Evolutionary conservation across 1,284 basidiomycete genomes (phyloP).

Genomic region (Trametes polyzona): DNA sequence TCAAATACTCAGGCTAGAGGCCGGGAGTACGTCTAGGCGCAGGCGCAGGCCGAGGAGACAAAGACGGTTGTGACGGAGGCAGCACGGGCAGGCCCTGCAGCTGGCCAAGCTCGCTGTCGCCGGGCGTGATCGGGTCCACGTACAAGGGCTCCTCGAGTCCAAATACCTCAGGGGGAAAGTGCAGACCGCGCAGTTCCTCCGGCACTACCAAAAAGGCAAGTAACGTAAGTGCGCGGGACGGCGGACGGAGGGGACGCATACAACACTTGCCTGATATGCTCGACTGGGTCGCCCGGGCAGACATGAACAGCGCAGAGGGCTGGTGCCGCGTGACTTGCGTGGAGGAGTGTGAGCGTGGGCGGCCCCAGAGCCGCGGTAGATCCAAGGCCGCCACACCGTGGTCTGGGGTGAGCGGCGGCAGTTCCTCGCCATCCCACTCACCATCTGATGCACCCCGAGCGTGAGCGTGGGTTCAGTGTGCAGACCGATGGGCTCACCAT

Average conservation of each 20-base stretch:
- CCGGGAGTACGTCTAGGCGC: not conserved
- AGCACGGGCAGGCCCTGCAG: not conserved
- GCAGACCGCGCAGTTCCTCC: constrained; percentile 2
- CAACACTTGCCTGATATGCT: constrained; percentile 9
- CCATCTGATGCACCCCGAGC: not conserved
- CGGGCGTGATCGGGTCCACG: not conserved
- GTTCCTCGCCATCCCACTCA: constrained; percentile 9
- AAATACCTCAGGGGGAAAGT: constrained; percentile 3
- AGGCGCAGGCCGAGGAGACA: not conserved
- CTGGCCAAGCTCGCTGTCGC: not conserved
- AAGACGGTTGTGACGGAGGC: not conserved
- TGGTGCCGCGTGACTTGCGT: not conserved
- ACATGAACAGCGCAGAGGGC: not conserved
- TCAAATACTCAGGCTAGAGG: not conserved
- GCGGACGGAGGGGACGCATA: not conserved
- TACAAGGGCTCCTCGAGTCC: not conserved
- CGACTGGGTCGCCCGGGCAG: constrained; percentile 3
- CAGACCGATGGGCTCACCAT: constrained; percentile 1
- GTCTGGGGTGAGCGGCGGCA: constrained; percentile 16
- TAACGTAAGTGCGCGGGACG: constrained; percentile 3
- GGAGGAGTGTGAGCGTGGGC: constrained; percentile 5
- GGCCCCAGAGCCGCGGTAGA: not conserved
- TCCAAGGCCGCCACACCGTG: not conserved
- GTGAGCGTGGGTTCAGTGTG: not conserved
- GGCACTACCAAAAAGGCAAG: constrained; percentile 6